A percentile compares a stretch with the other conserved stretches of the same genome.
phyloP scores from a whole-genome alignment of 257 asterid species.

The Nicotiana attenuata region DNA sequence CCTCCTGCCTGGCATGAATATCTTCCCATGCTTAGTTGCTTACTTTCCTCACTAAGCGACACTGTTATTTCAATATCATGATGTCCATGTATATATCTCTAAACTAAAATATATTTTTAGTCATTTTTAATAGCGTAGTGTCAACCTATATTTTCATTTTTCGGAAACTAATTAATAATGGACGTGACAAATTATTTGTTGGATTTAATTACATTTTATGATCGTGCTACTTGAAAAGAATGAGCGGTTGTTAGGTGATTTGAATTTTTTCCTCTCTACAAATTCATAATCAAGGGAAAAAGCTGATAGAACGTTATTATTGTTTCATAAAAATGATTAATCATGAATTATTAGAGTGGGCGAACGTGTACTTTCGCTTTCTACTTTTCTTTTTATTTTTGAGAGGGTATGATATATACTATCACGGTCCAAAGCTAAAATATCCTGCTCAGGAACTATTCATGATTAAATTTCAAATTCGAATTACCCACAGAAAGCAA shows the following conservation, averaged over 20 bases:
- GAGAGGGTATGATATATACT: too few relatives aligned
- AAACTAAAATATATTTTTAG: too few relatives aligned
- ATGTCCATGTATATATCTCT: too few relatives aligned
- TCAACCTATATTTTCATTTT: background rate
- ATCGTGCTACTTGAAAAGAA: background rate
- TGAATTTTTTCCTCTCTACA: background rate
- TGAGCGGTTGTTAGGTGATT: background rate
- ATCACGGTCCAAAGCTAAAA: too few relatives aligned
- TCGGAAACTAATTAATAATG: background rate
- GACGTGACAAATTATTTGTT: background rate
- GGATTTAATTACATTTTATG: background rate
- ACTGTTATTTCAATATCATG: too few relatives aligned
- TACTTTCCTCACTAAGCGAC: too few relatives aligned
- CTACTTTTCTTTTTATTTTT: slow-evolving; percentile 4
- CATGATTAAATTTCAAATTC: too few relatives aligned
- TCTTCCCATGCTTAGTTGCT: background rate
- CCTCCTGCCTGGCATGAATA: background rate
- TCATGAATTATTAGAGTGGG: background rate
- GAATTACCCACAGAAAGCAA: too few relatives aligned
- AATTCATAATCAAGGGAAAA: background rate
- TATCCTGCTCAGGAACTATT: too few relatives aligned
- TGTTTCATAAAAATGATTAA: background rate
- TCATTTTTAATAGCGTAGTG: background rate
- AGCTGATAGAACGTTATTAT: background rate
- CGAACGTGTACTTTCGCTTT: background rate